Evolutionary conservation across 352 stramenopile genomes (phyloP).

Genomic region (Achlya hypogyna): DNA sequence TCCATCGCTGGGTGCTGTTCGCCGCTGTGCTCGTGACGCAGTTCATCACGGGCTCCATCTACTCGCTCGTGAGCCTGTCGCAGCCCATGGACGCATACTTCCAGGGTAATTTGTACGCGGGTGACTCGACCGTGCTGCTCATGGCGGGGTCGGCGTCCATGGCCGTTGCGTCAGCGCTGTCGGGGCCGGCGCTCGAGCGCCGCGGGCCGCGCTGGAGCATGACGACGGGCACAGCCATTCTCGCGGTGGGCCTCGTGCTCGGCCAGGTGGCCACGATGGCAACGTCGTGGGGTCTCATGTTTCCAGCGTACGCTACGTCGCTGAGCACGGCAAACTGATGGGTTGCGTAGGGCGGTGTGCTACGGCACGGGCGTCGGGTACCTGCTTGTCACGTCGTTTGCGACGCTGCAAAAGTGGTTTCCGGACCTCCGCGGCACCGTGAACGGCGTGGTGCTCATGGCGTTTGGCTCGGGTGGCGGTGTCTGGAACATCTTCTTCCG

Average conservation of each 20-base stretch:
- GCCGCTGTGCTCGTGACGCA: not conserved
- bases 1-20: not conserved
- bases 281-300: not conserved
- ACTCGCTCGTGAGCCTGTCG: conserved; percentile 1
- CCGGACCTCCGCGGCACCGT: not conserved
- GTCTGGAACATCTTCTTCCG: conserved; percentile 8
- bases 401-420: conserved; percentile 18
- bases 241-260: conserved; percentile 3
- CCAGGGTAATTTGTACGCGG: not conserved
- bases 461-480: conserved; percentile 15
- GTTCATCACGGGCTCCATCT: conserved; percentile 1
- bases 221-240: not conserved
- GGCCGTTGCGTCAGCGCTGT: not conserved
- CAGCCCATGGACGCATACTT: not conserved
- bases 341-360: not conserved
- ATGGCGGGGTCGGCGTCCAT: not conserved
- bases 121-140: not conserved
- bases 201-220: conserved; percentile 17
- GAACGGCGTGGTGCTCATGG: not conserved
- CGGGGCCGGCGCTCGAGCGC: conserved; percentile 17
- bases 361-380: not conserved
- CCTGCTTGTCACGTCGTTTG: not conserved
- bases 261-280: not conserved
- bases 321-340: not conserved
- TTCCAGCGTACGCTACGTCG: conserved; percentile 5